These are phyloP conservation scores for Paracoccidioides brasiliensis DNA, from an alignment of 2,329 filamentous ascomycete species.

Conservation along the genomic window DNA sequence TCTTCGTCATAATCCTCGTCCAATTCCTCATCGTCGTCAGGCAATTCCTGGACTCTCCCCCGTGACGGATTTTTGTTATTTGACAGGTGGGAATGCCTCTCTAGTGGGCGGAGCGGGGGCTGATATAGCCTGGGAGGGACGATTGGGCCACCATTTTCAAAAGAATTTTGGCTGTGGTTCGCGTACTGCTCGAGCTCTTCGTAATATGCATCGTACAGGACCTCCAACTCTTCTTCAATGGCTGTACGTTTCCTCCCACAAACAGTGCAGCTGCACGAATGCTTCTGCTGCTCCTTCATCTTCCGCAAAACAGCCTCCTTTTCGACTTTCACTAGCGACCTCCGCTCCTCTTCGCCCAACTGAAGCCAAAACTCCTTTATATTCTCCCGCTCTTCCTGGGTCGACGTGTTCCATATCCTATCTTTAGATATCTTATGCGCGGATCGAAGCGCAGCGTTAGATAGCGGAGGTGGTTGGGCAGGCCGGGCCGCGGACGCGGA, in stretches of 20 bases:
- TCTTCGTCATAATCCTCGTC: constrained; percentile 51
- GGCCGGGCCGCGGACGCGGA: constrained; percentile 33
- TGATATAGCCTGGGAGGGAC: constrained; percentile 52
- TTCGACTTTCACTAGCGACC: constrained; percentile 91
- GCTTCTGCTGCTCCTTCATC: constrained; percentile 99
- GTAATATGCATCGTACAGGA: constrained; percentile 96
- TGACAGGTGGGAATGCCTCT: constrained; percentile 42
- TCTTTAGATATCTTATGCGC: constrained; percentile 48
- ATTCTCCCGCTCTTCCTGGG: constrained; percentile 83
- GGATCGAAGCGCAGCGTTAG: constrained; percentile 30
- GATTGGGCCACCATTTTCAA: constrained; percentile 51
- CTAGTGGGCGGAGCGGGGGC: constrained; percentile 42
- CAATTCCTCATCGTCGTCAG: constrained; percentile 43
- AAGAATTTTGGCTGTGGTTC: constrained; percentile 57
- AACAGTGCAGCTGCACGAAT: constrained; percentile 95
- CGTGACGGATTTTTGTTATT: constrained; percentile 54
- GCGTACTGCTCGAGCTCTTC: constrained; percentile 96
- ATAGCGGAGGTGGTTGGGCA: constrained; percentile 31
- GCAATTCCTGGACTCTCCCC: constrained; percentile 53
- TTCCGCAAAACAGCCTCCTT: constrained; percentile 96
- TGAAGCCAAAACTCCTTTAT: constrained; percentile 99
- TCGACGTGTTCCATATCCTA: constrained; percentile 96
- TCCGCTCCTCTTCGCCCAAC: constrained; percentile 83
- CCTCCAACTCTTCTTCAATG: constrained; percentile 95
- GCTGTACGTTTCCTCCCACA: constrained; percentile 92